Base-by-base conservation (phyloP, 208 protist species). In the Polymyxa betae region DNA sequence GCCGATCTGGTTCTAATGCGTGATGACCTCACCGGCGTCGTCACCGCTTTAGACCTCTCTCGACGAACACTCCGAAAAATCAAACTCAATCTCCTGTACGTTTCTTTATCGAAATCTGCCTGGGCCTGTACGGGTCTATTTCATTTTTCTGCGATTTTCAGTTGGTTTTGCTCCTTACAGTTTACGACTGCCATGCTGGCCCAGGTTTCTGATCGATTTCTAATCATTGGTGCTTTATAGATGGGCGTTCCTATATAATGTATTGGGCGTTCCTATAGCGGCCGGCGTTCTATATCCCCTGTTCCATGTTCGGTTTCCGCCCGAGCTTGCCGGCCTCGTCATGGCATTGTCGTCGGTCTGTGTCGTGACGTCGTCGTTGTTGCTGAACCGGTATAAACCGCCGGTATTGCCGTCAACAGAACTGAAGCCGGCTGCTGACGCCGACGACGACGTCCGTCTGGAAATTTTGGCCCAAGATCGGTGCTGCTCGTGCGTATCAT, bases 301-400 rank as follows among this genome's bases (percentile, higher is more conserved):
- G 52, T 90, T 46, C 44, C 41, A 88, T 24, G 29, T 94, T 0
- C 32, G 78, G 64, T 60, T 97, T 64, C 96, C 95, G 10, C 96
- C 96, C n/a, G 93, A 94, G 88, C 46, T 96, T 29, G 96, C 95
- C 24, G 94, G 94, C 77, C 35, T 94, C 0, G 93, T 94, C 10
- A 98, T 98, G 96, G 94, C 95, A 43, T 92, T 95, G 12, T 97
- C 95, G 0, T 96, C 94, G 10, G 92, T 97, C 10, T 95, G 90
- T 0, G 96, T 97, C 0, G 92, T 97, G 0, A 38, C 93, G 38
- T 97, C 95, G 12, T 97, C 96, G 77, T 92, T 97, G 0, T 49
- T 93, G 35, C 93, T 97, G 29, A 88, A 92, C 77, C 49, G 54
- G 29, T 96, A 94, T 43, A 5, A 35, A 43, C 35, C 72, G 16